Percentiles rank a stretch among this genome's conserved stretches.
phyloP scores from a whole-genome alignment of 768 basidiomycete genomes.

The Leucocoprinus leucothites region DNA sequence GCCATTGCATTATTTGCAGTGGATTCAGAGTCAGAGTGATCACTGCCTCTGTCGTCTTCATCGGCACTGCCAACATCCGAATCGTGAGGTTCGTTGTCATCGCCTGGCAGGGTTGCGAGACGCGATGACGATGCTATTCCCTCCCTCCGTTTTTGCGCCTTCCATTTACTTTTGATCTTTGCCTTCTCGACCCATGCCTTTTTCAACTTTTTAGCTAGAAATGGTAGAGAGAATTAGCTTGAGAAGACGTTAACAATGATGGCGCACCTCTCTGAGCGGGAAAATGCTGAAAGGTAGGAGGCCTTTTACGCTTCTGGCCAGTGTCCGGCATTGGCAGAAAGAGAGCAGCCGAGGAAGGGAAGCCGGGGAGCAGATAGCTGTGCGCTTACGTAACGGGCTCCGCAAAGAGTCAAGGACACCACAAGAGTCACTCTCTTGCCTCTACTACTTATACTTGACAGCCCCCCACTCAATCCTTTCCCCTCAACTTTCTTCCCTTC shows the following conservation, averaged over 20 bases:
- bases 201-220: slow-evolving; percentile 75
- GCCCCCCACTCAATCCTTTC: slow-evolving; percentile 25
- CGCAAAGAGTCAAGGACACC: slow-evolving; percentile 12
- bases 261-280: slow-evolving; percentile 58
- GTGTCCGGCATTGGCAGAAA: slow-evolving; percentile 21
- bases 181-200: slow-evolving; percentile 73
- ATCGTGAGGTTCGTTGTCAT: too few relatives aligned
- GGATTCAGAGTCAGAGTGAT: slow-evolving; percentile 2
- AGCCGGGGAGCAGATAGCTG: slow-evolving; percentile 7
- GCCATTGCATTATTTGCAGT: not conserved
- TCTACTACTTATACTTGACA: slow-evolving; percentile 24
- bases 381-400: slow-evolving; percentile 27
- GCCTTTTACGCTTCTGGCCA: slow-evolving; percentile 47
- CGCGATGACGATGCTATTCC: slow-evolving; percentile 21
- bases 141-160: slow-evolving; percentile 57
- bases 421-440: too few relatives aligned
- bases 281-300: slow-evolving; percentile 69
- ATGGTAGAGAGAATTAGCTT: slow-evolving; percentile 1
- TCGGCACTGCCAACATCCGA: slow-evolving; percentile 17
- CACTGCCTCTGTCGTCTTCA: slow-evolving; percentile 15
- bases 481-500: slow-evolving; percentile 42
- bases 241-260: not conserved
- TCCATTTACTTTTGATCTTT: slow-evolving; percentile 81
- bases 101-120: slow-evolving; percentile 3
- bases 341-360: slow-evolving; percentile 8